phyloP scores from a whole-genome alignment of 495 filamentous ascomycete genomes.

The Talaromyces proteolyticus region DNA sequence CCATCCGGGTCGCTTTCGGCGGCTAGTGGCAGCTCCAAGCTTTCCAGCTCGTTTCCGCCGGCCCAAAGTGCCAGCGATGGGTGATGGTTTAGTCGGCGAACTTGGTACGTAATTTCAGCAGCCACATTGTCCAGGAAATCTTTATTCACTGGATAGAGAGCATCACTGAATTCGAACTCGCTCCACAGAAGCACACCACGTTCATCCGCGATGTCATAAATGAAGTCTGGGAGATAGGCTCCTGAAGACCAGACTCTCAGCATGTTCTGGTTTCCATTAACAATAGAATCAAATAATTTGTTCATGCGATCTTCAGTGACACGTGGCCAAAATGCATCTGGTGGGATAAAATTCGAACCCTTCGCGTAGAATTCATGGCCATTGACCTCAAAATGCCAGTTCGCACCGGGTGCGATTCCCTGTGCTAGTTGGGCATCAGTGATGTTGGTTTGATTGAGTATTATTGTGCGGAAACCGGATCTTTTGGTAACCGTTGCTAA shows the following conservation, averaged over 20 bases:
- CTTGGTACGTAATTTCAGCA: slow-evolving; percentile 56
- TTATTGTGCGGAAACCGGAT: slow-evolving; percentile 62
- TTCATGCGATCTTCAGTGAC: slow-evolving; percentile 49
- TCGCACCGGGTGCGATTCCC: slow-evolving; percentile 57
- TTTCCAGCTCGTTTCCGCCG: slow-evolving; percentile 62
- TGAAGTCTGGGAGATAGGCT: slow-evolving; percentile 59
- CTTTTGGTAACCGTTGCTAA: slow-evolving; percentile 48
- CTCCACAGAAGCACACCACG: slow-evolving; percentile 62
- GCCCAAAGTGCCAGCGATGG: slow-evolving; percentile 64
- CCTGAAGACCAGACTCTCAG: slow-evolving; percentile 62
- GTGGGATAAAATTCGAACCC: slow-evolving; percentile 61
- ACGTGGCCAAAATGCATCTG: slow-evolving; percentile 61
- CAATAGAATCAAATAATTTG: slow-evolving; percentile 49
- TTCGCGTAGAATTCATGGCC: slow-evolving; percentile 65
- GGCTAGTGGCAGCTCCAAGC: slow-evolving; percentile 44
- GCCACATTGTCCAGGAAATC: slow-evolving; percentile 54
- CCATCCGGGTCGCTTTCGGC: slow-evolving; percentile 37
- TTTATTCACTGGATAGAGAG: slow-evolving; percentile 52
- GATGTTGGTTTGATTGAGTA: slow-evolving; percentile 56
- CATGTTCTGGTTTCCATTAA: slow-evolving; percentile 64
- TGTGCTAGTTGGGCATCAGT: slow-evolving; percentile 48
- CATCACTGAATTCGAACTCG: slow-evolving; percentile 62
- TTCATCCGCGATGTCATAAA: slow-evolving; percentile 64
- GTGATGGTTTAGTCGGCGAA: slow-evolving; percentile 60
- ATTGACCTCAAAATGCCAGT: slow-evolving; percentile 68